A percentile compares a stretch with the other conserved stretches of the same genome.
phyloP scores from a whole-genome alignment of 1,139 yeast species.

The Petasospora fabianii region DNA sequence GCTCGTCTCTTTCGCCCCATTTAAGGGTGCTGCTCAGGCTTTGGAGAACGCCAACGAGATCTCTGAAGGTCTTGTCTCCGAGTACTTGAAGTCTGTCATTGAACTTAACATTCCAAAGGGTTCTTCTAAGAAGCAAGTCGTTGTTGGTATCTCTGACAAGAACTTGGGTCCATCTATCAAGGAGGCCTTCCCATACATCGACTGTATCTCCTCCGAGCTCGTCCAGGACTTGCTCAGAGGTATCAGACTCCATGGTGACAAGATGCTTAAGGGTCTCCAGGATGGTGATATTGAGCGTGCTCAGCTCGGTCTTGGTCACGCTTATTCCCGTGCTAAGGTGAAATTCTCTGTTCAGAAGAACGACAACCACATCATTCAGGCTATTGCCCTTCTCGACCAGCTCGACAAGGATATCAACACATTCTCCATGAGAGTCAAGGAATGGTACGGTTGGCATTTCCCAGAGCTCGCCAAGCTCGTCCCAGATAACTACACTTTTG shows the following conservation, averaged over 20 bases:
- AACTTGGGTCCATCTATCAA: conserved; percentile 96
- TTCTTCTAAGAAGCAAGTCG: conserved; percentile 63
- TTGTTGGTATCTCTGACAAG: conserved; percentile 89
- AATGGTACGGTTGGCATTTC: conserved; percentile 99
- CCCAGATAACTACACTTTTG: conserved; percentile 86
- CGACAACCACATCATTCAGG: conserved; percentile 98
- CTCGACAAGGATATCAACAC: conserved; percentile 97
- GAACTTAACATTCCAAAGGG: conserved; percentile 91
- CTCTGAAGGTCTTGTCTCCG: conserved; percentile 94
- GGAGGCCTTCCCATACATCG: conserved; percentile 83
- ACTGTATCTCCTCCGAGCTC: conserved; percentile 85
- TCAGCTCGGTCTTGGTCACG: conserved; percentile 97
- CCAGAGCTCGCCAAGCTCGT: conserved; percentile 97
- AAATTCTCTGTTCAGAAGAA: conserved; percentile 98
- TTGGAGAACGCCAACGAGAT: conserved; percentile 96
- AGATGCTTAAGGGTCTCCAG: conserved; percentile 86
- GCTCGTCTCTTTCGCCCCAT: conserved; percentile 94
- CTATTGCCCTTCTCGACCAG: conserved; percentile 94
- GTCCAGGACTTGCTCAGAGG: conserved; percentile 96
- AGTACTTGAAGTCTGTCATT: conserved; percentile 81
- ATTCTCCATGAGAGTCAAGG: conserved; percentile 97
- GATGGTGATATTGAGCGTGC: conserved; percentile 97
- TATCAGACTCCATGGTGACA: conserved; percentile 84
- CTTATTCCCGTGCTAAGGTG: conserved; percentile 97
- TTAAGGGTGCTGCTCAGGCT: conserved; percentile 99